These are phyloP conservation scores for Emergomyces africanus DNA, from an alignment of 2,329 filamentous ascomycete species.

Conservation along the genomic window DNA sequence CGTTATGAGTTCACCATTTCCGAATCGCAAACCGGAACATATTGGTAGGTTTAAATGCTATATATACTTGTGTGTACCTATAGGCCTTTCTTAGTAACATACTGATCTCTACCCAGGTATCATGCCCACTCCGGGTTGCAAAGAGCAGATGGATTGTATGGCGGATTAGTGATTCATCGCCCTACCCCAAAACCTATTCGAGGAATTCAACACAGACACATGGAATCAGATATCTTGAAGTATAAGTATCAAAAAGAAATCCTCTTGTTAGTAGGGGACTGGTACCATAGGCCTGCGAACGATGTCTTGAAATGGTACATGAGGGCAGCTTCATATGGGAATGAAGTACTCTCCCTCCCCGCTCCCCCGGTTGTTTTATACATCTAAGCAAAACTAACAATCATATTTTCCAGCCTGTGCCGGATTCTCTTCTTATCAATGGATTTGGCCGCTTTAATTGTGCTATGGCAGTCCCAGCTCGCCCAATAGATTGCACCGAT, in stretches of 20 bases:
- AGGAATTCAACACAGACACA: constrained; percentile 10
- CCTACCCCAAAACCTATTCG: constrained; percentile 16
- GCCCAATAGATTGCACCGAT: constrained; percentile 33
- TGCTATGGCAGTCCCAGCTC: constrained; percentile 32
- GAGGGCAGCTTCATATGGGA: constrained; percentile 31
- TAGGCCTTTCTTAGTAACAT: neutral
- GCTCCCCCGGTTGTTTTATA: neutral
- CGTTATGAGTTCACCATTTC: constrained; percentile 31
- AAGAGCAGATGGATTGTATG: constrained; percentile 36
- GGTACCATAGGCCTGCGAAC: constrained; percentile 34
- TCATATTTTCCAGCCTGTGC: constrained; percentile 28
- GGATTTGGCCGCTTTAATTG: constrained; percentile 35
- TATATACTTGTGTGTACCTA: neutral
- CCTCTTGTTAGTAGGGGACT: constrained; percentile 37
- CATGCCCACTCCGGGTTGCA: constrained; percentile 35
- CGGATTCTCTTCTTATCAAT: constrained; percentile 38
- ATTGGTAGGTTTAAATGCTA: constrained; percentile 28
- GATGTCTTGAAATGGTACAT: constrained; percentile 35
- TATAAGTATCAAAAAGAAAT: constrained; percentile 28
- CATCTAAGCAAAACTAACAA: neutral
- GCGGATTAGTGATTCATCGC: constrained; percentile 35
- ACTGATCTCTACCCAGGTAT: constrained; percentile 10
- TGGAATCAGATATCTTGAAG: constrained; percentile 6
- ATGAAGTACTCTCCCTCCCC: constrained; percentile 21
- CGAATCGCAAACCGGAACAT: constrained; percentile 30